Conservation (phyloP, 148 eudicot genomes). For the Rheum nobile region DNA sequence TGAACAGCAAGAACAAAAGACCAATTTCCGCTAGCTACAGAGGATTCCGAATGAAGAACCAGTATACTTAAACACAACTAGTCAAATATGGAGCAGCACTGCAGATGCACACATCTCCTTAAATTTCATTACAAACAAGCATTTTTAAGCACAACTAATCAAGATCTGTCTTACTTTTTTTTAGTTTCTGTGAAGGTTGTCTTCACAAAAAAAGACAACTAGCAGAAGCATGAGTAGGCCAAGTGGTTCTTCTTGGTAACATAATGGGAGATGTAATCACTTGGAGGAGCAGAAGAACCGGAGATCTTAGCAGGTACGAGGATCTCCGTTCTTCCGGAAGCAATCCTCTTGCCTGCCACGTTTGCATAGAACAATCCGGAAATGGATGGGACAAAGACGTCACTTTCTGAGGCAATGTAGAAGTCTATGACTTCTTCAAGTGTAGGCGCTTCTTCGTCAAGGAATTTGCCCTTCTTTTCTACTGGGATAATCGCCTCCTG, state of each 20-base stretch:
- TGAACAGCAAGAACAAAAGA: not conserved
- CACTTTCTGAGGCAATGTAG: slow-evolving; percentile 72
- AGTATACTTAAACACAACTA: slow-evolving; percentile 6
- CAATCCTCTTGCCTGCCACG: slow-evolving; percentile 84
- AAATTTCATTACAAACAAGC: not conserved
- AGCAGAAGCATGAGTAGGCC: slow-evolving; percentile 92
- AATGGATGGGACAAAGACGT: slow-evolving; percentile 86
- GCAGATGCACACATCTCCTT: not conserved
- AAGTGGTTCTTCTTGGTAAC: slow-evolving; percentile 74
- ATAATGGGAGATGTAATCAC: slow-evolving; percentile 51
- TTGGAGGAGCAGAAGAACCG: slow-evolving; percentile 35
- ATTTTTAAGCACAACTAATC: not conserved
- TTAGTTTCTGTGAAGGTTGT: not conserved
- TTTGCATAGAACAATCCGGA: slow-evolving; percentile 85
- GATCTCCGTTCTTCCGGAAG: slow-evolving; percentile 73
- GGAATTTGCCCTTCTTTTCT: slow-evolving; percentile 65
- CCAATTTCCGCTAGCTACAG: not conserved
- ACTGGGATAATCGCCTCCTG: slow-evolving; percentile 87
- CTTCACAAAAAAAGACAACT: slow-evolving; percentile 10
- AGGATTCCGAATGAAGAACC: slow-evolving; percentile 1
- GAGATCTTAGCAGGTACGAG: slow-evolving; percentile 64
- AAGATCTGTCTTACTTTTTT: not conserved
- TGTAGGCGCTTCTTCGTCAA: slow-evolving; percentile 46
- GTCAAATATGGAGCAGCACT: not conserved
- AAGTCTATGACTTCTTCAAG: slow-evolving; percentile 75